Percentiles rank a stretch among this genome's conserved stretches.
Conservation (phyloP, 768 basidiomycete species). For the Mycena chlorophos region DNA sequence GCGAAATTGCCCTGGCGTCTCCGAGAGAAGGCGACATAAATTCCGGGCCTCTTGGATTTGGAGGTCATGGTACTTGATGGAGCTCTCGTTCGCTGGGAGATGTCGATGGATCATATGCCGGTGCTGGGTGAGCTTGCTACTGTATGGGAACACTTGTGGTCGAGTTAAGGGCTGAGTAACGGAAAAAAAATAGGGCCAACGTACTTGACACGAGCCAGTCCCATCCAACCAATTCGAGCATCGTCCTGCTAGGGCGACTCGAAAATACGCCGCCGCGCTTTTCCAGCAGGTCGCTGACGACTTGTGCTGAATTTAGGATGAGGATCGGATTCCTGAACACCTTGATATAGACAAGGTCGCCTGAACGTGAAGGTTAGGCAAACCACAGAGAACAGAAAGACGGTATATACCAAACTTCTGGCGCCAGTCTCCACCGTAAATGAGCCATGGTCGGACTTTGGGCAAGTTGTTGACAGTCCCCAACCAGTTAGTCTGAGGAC, state of each 20-base stretch:
- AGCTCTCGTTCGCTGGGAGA: constrained; percentile 14
- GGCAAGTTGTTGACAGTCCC: constrained; percentile 34
- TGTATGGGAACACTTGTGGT: constrained; percentile 31
- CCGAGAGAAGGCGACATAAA: constrained; percentile 38
- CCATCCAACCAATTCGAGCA: constrained; percentile 49
- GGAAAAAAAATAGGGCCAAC: not conserved
- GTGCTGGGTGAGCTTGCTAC: constrained; percentile 37
- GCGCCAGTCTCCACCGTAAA: constrained; percentile 43
- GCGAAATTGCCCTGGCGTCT: constrained; percentile 37
- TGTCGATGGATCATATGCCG: constrained; percentile 35
- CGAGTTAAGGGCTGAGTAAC: not conserved
- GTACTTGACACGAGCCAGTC: constrained; percentile 43
- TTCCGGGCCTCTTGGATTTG: constrained; percentile 38
- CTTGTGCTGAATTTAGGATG: constrained; percentile 44
- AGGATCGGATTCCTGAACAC: constrained; percentile 48
- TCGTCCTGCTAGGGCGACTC: constrained; percentile 40
- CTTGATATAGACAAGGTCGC: constrained; percentile 48
- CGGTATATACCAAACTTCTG: constrained; percentile 39
- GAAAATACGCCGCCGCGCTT: constrained; percentile 47
- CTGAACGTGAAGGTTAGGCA: constrained; percentile 28
- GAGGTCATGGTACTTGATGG: constrained; percentile 12
- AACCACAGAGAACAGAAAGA: not conserved
- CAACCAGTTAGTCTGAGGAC: constrained; percentile 42
- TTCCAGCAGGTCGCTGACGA: constrained; percentile 46
- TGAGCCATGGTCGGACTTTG: constrained; percentile 41